Conservation (phyloP, 441 rosid species). For the Viola pubescens region DNA sequence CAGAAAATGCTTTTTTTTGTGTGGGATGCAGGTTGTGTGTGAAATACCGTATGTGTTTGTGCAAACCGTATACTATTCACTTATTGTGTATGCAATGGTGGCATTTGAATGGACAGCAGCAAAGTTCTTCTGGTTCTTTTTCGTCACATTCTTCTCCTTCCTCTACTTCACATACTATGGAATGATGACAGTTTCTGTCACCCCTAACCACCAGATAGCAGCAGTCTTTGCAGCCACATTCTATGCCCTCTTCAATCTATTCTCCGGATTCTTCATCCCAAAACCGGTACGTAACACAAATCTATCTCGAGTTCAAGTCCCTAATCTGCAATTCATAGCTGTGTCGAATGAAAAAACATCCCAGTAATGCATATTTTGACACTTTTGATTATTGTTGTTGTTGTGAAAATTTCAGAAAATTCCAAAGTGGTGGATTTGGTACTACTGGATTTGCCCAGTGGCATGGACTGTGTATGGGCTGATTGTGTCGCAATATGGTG, state of each 20-base stretch:
- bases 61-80: constrained; percentile 50
- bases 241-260: constrained; percentile 58
- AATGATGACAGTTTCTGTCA: constrained; percentile 71
- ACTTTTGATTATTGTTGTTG: not conserved
- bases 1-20: not conserved
- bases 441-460: not conserved
- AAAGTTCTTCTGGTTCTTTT: constrained; percentile 80
- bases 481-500: not conserved
- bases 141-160: constrained; percentile 63
- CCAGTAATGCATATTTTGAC: not conserved
- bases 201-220: constrained; percentile 79
- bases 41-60: constrained; percentile 70
- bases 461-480: not conserved
- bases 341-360: not conserved
- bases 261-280: constrained; percentile 77
- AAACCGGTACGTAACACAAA: constrained; percentile 40
- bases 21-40: constrained; percentile 43
- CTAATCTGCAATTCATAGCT: no score
- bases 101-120: constrained; percentile 56
- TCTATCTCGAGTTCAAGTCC: not conserved
- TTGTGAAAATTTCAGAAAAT: not conserved
- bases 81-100: constrained; percentile 67
- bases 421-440: not conserved
- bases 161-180: constrained; percentile 89
- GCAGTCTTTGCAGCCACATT: constrained; percentile 66